Base-by-base conservation (phyloP, 805 yeast species). In the Candida xyloterini region DNA sequence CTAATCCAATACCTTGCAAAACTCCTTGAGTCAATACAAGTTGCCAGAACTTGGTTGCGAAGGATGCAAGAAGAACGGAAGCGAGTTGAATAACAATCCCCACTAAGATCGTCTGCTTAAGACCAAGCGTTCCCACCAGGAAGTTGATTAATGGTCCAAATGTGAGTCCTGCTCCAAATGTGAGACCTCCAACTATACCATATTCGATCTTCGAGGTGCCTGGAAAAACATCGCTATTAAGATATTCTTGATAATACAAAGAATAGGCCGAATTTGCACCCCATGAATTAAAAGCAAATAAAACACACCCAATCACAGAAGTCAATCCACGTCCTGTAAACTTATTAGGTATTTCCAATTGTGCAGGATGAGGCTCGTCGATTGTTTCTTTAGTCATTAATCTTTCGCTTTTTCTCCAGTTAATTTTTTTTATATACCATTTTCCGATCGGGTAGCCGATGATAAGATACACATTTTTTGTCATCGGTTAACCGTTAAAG, bases 201-300 rank as follows among this genome's bases (percentile, higher is more conserved):
- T 73, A 84, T 43, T 80, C 84, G 40, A 74, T 61, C 35, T 72
- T 72, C 1, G 70, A 55, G 0, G 82, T 81, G 2, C 81, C 85
- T 0, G 65, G 62, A 47, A 78, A 81, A 0, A 69, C 62, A 31
- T 73, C 59, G 36, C 71, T 55, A 30, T 73, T 70, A 16, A 82
- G 47, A 52, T 80, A 84, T 46, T 68, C 70, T 1, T 83, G 70
- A 18, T 83, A 62, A 48, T 78, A 81, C 5, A 84, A 71, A 21
- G 87, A 82, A 54, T 71, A 84, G 3, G 81, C 83, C 6, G 78
- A 65, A 47, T 82, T 82, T 47, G 83, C 73, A 11, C 93, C 93
- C 90, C 91, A 84, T 0, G 86, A 74, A 27, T 74, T 67, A 47
- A 78, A 73, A 56, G 78, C 76, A 28, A 78, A 62, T 4, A 77